Conservation (phyloP, 306 rosid genomes). For the Pterocarpus santalinus region DNA sequence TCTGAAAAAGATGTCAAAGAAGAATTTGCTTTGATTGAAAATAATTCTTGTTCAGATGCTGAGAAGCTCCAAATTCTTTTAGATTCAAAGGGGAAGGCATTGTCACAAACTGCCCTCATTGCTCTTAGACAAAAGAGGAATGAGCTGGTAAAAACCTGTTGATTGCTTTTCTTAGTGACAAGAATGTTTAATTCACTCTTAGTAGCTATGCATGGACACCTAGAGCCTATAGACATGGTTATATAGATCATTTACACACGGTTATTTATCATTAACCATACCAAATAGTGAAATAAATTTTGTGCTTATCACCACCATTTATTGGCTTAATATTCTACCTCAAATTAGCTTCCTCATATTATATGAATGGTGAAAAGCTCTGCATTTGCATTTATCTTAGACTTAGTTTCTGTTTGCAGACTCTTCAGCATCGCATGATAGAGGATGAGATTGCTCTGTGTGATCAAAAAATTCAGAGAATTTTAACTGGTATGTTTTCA, state of each 20-base stretch:
- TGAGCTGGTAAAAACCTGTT: constrained; percentile 61
- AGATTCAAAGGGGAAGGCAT: constrained; percentile 59
- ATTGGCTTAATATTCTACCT: constrained; percentile 23
- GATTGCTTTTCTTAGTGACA: constrained; percentile 6
- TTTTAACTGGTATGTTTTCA: constrained; percentile 59
- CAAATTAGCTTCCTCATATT: neutral
- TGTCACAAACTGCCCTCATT: constrained; percentile 70
- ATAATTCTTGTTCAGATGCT: constrained; percentile 49
- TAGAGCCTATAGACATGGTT: neutral
- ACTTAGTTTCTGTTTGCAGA: constrained; percentile 61
- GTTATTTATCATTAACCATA: neutral
- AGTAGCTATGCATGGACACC: constrained; percentile 4
- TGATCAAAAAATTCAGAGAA: constrained; percentile 66
- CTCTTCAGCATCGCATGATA: constrained; percentile 65
- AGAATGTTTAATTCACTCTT: constrained; percentile 28
- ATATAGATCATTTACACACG: neutral
- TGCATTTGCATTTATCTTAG: constrained; percentile 14
- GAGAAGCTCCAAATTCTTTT: constrained; percentile 53
- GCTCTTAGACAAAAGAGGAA: constrained; percentile 65
- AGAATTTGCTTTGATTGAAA: constrained; percentile 41
- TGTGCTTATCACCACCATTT: constrained; percentile 6
- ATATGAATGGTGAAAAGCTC: constrained; percentile 25
- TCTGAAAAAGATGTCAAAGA: constrained; percentile 39
- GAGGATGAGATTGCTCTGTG: constrained; percentile 79
- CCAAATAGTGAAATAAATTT: constrained; percentile 10